Base-by-base conservation (phyloP, 345 rosid genomes). In the Gossypioides kirkii region DNA sequence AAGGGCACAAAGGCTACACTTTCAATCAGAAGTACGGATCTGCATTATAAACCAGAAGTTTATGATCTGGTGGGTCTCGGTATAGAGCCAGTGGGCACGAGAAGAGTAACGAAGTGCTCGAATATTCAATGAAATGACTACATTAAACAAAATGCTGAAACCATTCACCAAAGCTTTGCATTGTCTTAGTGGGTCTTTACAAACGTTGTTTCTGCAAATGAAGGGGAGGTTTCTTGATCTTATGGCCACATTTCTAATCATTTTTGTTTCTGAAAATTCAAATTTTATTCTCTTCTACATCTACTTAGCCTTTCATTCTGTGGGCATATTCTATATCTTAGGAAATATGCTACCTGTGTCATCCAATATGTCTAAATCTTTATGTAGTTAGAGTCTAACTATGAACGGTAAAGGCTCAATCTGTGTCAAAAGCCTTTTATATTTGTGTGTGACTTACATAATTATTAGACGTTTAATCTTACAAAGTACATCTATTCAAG, bases 61-160 rank as follows among this genome's bases (percentile, higher is more conserved):
- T 12, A 46, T 46, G 50, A 46, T 46, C 50, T 10, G 50, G 3
- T 46, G 17, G 50, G 50, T 6, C 42, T 18, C 9, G 11, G 0
- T 10, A 3, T 20, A 64, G 17, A 63, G 50, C 41, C 66, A 36
- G 52, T 64, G 69, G 69, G 43, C 18, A 20, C 69, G 32, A 42
- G 52, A 64, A 64, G 26, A 18, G 17, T 10, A 20, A 20, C 43
- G 28, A 42, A 42, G 23, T 42, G 52, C 10, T 42, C 11, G 26
- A 64, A 64, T 41, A 11, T n/a, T 62, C 28, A 42, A 42, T 42
- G 69, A 64, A 64, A 64, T 18, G 52, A 20, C 68, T 38, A 62
- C 47, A 62, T 62, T 62, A 62, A 61, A 1, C 11, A 61, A 61
- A 60, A 59, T 12, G 60, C 60, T 55, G 60, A 20, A 55, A 32